Conservation (phyloP, 2,329 filamentous ascomycete genomes). For the Aspergillus sp. region DNA sequence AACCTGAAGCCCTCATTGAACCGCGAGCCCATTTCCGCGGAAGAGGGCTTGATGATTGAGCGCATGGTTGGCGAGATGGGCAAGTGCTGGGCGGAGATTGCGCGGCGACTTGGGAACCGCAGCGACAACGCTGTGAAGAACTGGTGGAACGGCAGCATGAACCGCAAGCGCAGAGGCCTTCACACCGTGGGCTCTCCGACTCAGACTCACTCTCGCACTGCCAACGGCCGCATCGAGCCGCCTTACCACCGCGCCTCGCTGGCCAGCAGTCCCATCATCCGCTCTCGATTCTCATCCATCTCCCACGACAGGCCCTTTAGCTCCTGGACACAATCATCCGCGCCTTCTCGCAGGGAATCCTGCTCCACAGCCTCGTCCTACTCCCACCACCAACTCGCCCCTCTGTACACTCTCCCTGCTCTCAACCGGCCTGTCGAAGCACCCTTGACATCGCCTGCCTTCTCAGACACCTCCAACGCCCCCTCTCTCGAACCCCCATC, state of each 20-base stretch:
- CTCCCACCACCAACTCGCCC: constrained; percentile 34
- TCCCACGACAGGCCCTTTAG: constrained; percentile 22
- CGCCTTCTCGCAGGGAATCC: constrained; percentile 26
- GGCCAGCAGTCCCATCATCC: constrained; percentile 26
- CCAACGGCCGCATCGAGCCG: constrained; percentile 39
- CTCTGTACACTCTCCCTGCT: constrained; percentile 40
- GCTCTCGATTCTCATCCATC: constrained; percentile 29
- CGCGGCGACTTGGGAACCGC: constrained; percentile 74
- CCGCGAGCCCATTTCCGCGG: constrained; percentile 69
- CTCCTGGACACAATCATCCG: constrained; percentile 21
- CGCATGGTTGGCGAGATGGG: constrained; percentile 74
- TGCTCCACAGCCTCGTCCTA: constrained; percentile 21
- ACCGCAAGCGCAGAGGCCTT: constrained; percentile 64
- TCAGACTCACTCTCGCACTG: constrained; percentile 29
- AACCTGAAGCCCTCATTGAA: constrained; percentile 79
- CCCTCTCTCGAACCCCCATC: constrained; percentile 65
- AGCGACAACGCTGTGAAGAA: constrained; percentile 98
- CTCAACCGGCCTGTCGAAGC: constrained; percentile 49
- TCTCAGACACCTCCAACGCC: constrained; percentile 61
- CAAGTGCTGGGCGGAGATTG: constrained; percentile 92
- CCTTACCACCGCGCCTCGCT: constrained; percentile 38
- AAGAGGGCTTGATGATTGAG: constrained; percentile 74
- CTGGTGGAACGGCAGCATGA: constrained; percentile 95
- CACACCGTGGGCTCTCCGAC: constrained; percentile 34
- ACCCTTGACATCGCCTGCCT: constrained; percentile 64